Base-by-base conservation (phyloP, 192 early-diverging fungal genomes). In the Fimicolochytrium jonesii region DNA sequence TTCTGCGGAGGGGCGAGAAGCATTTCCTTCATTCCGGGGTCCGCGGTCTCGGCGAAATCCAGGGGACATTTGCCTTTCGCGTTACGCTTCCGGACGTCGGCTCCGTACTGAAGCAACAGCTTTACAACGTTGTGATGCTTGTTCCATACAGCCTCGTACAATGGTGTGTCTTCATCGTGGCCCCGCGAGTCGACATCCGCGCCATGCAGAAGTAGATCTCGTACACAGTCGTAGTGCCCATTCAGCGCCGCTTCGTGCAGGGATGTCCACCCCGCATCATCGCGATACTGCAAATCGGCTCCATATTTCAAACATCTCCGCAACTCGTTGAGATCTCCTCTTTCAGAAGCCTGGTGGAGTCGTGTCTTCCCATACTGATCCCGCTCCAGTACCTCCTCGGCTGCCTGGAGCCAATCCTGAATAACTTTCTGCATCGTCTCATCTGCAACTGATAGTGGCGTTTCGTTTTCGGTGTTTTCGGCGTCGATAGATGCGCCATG, bases 21-120 rank as follows among this genome's bases (percentile, higher is more conserved):
- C 64, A 50, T 57, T 56, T 57, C 43, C 26, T 35, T 23, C 13
- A 66, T 48, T 13, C 17, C 30, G 0, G 2, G 25, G 10, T 50
- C 31, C 22, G n/a, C n/a, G n/a, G n/a, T n/a, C 17, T 61, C 31
- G 20, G 26, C 51, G 26, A 77, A 35, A 46, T 77, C 67, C 29
- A 57, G 2, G 1, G 68, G 57, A 25, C 23, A 11, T 50, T 59
- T 61, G 30, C 71, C 73, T 2, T 52, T 22, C 2, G 52, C 48
- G 60, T 72, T 67, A 10, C 18, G 13, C 45, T n/a, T 15, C 26
- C 39, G 37, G 0, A 61, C 15, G 47, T 79, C 66, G 15, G 80
- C 80, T 1, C 80, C 80, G 63, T 61, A 82, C 61, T 71, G 56
- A 4, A 82, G 54, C 31, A 82, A 42, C 34, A 78, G 7, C 30